Evolutionary conservation across 2,329 filamentous ascomycete genomes (phyloP).

Genomic region (Verticillium dahliae): DNA sequence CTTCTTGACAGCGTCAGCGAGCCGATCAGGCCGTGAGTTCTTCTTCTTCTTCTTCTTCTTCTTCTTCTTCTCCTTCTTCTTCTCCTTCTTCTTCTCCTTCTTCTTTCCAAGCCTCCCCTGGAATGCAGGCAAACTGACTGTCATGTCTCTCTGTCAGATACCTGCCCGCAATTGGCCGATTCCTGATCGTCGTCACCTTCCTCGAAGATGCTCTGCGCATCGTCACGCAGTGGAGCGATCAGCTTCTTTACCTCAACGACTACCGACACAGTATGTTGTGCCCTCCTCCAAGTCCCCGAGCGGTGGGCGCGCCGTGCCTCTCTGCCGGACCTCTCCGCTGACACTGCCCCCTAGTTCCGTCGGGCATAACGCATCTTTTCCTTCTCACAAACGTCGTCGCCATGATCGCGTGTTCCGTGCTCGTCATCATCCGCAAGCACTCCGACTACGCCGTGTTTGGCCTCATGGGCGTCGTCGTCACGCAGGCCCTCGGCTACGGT

Average conservation of each 20-base stretch:
- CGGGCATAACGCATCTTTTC: slow-evolving; percentile 85
- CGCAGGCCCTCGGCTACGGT: slow-evolving; percentile 92
- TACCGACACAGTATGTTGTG: slow-evolving; percentile 81
- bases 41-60: slow-evolving; percentile 4
- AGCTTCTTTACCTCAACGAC: slow-evolving; percentile 86
- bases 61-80: slow-evolving; percentile 4
- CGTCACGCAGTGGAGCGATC: slow-evolving; percentile 94
- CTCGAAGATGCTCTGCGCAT: slow-evolving; percentile 94
- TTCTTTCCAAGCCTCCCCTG: not conserved
- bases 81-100: slow-evolving; percentile 3
- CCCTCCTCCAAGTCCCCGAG: not conserved
- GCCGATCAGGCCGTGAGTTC: slow-evolving; percentile 85
- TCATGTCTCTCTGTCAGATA: slow-evolving; percentile 50
- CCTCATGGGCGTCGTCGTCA: slow-evolving; percentile 83
- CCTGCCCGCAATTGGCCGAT: slow-evolving; percentile 89
- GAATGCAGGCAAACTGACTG: not conserved
- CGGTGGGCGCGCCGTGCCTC: not conserved
- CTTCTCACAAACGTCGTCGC: slow-evolving; percentile 82
- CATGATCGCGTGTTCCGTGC: slow-evolving; percentile 73
- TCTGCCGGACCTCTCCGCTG: not conserved
- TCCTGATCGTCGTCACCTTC: slow-evolving; percentile 97
- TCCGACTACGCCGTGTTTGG: slow-evolving; percentile 89
- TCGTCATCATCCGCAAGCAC: slow-evolving; percentile 89
- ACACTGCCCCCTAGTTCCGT: slow-evolving; percentile 57
- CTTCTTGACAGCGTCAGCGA: slow-evolving; percentile 80